Evolutionary conservation across 768 basidiomycete species (phyloP).

Genomic region (Termitomyces sp.): DNA sequence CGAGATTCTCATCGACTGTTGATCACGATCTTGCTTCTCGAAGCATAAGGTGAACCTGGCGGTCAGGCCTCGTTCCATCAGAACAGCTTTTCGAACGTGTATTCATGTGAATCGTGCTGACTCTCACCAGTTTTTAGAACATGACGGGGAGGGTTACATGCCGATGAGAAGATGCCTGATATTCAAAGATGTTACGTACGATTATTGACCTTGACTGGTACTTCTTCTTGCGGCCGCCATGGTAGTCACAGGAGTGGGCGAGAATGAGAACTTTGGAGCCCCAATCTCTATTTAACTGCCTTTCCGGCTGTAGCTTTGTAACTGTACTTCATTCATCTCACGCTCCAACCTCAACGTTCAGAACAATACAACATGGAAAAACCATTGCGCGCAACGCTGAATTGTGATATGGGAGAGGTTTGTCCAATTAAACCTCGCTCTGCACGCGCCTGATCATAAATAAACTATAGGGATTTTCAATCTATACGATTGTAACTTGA

Average conservation of each 20-base stretch:
- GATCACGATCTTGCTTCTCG: too few species aligned
- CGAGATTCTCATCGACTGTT: too few species aligned
- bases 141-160: neutral
- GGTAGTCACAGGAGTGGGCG: neutral
- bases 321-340: neutral
- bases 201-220: too few species aligned
- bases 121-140: slow-evolving; percentile 2
- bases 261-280: neutral
- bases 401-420: slow-evolving; percentile 60
- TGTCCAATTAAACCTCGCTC: neutral
- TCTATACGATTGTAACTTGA: slow-evolving; percentile 42
- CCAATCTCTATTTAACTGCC: neutral
- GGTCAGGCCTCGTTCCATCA: too few species aligned
- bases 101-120: neutral
- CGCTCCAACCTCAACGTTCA: neutral
- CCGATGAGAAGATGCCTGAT: slow-evolving; percentile 7
- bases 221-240: neutral
- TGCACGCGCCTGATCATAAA: neutral
- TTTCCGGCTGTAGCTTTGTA: neutral
- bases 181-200: too few species aligned
- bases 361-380: neutral
- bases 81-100: neutral
- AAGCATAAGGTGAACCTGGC: too few species aligned
- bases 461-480: slow-evolving; percentile 49
- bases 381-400: slow-evolving; percentile 42